Evolutionary conservation across 2,329 filamentous ascomycete genomes (phyloP).

Genomic region (Cadophora luteo-olivacea): DNA sequence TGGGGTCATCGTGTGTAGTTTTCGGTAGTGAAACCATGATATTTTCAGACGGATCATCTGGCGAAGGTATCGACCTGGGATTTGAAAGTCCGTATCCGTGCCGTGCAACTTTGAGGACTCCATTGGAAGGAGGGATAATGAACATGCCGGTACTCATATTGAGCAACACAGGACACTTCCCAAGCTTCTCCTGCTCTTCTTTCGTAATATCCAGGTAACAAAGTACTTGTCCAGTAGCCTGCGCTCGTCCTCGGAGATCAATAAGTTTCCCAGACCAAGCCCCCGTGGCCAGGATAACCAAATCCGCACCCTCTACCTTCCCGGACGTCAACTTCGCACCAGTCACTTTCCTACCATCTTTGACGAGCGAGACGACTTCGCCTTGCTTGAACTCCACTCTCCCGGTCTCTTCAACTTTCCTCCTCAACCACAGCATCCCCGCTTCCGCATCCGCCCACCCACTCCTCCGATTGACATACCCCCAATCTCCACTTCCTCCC

Average conservation of each 20-base stretch:
- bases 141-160: slow-evolving; percentile 77
- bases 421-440: slow-evolving; percentile 67
- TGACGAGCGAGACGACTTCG: slow-evolving; percentile 39
- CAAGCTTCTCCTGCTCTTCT: slow-evolving; percentile 71
- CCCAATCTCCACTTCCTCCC: slow-evolving; percentile 64
- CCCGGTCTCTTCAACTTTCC: slow-evolving; percentile 39
- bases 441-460: slow-evolving; percentile 84
- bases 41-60: slow-evolving; percentile 19
- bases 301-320: slow-evolving; percentile 63
- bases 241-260: slow-evolving; percentile 76
- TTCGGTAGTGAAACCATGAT: slow-evolving; percentile 36
- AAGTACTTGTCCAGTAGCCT: slow-evolving; percentile 83
- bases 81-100: slow-evolving; percentile 65
- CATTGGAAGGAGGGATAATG: slow-evolving; percentile 70
- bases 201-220: slow-evolving; percentile 78
- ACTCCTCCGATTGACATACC: slow-evolving; percentile 75
- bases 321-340: slow-evolving; percentile 65
- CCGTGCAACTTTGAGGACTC: slow-evolving; percentile 63
- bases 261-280: slow-evolving; percentile 85
- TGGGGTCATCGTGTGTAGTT: slow-evolving; percentile 35
- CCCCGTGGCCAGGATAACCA: slow-evolving; percentile 82
- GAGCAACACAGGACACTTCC: slow-evolving; percentile 72
- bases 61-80: slow-evolving; percentile 42
- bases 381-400: slow-evolving; percentile 60
- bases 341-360: slow-evolving; percentile 45